phyloP scores from a whole-genome alignment of 2,329 filamentous ascomycete species.

The Rhinocladiella similis region DNA sequence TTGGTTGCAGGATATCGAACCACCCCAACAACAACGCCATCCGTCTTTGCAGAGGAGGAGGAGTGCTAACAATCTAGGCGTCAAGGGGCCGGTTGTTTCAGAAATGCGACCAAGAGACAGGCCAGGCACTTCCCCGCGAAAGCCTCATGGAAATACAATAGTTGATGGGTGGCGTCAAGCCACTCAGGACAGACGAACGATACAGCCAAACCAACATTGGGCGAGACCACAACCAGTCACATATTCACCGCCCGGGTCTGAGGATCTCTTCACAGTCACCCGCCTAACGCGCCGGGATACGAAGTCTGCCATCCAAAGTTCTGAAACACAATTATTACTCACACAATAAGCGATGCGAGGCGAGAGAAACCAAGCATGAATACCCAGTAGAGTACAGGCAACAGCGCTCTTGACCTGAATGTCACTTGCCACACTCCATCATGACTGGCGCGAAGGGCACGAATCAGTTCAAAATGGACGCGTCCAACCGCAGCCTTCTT shows the following conservation, averaged over 20 bases:
- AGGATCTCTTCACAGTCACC: not conserved
- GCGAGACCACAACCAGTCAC: not conserved
- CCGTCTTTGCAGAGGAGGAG: no score
- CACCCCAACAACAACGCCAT: not conserved
- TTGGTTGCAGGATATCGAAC: no score
- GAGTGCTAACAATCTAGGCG: not conserved
- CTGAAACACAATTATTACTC: not conserved
- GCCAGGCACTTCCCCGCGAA: not conserved
- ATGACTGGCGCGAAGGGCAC: constrained; percentile 5
- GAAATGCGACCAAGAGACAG: not conserved
- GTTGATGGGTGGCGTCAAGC: not conserved
- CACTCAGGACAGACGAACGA: not conserved
- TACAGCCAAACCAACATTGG: not conserved
- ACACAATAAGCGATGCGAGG: not conserved
- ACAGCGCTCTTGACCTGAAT: not conserved
- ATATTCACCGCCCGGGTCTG: not conserved
- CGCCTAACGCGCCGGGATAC: constrained; percentile 2
- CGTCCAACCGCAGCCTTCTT: not conserved
- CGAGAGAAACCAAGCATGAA: not conserved
- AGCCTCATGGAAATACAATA: not conserved
- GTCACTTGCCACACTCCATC: not conserved
- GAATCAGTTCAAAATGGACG: constrained; percentile 1
- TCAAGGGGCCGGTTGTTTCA: constrained; percentile 17
- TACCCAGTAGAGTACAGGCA: not conserved
- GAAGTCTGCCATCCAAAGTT: not conserved